phyloP scores from a whole-genome alignment of 257 asterid species.

The Galeopsis tetrahit region DNA sequence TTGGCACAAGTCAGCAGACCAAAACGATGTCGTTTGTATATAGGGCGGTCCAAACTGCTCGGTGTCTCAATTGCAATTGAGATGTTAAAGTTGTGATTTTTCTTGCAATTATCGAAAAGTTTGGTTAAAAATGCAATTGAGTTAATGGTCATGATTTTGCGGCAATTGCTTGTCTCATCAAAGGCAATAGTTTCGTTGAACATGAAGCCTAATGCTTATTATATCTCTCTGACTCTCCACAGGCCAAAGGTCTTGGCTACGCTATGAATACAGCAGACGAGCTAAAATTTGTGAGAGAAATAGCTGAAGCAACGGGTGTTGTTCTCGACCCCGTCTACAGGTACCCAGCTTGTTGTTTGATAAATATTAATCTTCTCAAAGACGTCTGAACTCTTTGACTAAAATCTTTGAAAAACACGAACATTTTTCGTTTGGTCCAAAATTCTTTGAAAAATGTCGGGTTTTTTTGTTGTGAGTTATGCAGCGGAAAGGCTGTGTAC shows the following conservation, averaged over 20 bases:
- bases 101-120: too few relatives aligned
- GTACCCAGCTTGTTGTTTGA: slow-evolving; percentile 36
- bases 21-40: too few relatives aligned
- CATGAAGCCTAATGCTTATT: not conserved
- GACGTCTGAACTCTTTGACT: not conserved
- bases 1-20: too few relatives aligned
- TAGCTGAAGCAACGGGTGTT: slow-evolving; percentile 86
- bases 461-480: slow-evolving; percentile 17
- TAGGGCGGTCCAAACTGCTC: too few relatives aligned
- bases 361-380: not conserved
- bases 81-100: too few relatives aligned
- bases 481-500: slow-evolving; percentile 86
- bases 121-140: too few relatives aligned
- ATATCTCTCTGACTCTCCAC: slow-evolving; percentile 32
- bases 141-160: too few relatives aligned
- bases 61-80: too few relatives aligned
- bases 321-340: slow-evolving; percentile 98
- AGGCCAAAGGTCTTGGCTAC: slow-evolving; percentile 99
- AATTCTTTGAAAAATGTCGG: not conserved
- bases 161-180: too few relatives aligned
- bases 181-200: too few relatives aligned
- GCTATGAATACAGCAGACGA: slow-evolving; percentile 88
- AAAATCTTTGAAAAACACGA: not conserved
- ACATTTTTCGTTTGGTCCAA: not conserved
- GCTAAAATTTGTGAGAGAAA: slow-evolving; percentile 77